Evolutionary conservation across 305 asterid genomes (phyloP), one percentile per base, ranked within the genome.

Genomic region (Fraxinus baroniana): DNA sequence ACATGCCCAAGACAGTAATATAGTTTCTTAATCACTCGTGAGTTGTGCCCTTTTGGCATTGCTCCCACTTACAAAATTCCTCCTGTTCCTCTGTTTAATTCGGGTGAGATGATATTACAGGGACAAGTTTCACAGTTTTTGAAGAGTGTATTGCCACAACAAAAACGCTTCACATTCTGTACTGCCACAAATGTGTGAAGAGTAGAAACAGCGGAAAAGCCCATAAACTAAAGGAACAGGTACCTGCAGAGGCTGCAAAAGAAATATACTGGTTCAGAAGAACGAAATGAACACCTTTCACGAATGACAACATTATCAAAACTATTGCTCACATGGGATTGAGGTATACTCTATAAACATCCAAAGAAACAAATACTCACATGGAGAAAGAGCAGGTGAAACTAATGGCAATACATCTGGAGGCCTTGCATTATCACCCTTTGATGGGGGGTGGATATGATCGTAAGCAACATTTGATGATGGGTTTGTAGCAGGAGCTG

Each of bases 241-340:
- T 83, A 18, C 88, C 90, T 81, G 90, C 88, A 79, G 94, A 91
- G 80, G 97, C 98, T 95, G 98, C 89, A 85, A 84, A 87, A 30
- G 73, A 85, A 84, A 44, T 35, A 62, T 1, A 46, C 17, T 0
- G 5, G 12, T 10, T 80, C 68, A 52, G 77, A 64, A 80, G 77
- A 4, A 30, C 1, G 6, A 76, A 28, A 66, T 9, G 36, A 44
- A 7, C 64, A 64, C n/a, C 22, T 41, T 24, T 44, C 78, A 20
- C 7, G 13, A 22, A 24, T 77, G 12, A 15, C 41, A 17, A 13
- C 46, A 26, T 17, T 18, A n/a, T 10, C 24, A 36, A n/a, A 20
- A 75, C n/a, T 30, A 39, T 28, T 35, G 15, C 37, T 7, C 10
- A 26, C 46, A 24, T 3, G 4, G 60, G 7, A 30, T 76, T 13